A percentile compares a stretch with the other conserved stretches of the same genome.
Conservation (phyloP, 192 early-diverging fungal species). For the Coemansia sp. region DNA sequence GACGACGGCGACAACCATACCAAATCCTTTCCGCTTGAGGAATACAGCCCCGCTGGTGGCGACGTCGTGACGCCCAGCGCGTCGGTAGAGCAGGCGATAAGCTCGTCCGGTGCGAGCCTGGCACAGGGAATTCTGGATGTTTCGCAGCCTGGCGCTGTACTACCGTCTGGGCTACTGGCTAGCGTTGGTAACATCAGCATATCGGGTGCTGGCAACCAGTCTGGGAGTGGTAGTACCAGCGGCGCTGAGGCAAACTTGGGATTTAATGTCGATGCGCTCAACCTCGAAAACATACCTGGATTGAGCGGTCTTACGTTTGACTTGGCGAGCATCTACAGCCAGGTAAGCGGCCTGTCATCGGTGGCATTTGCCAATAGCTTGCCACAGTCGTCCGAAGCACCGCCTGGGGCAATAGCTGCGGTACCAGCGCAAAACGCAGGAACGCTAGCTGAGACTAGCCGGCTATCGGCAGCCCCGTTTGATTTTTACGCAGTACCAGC, state of each 20-base stretch:
- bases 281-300: conserved; percentile 28
- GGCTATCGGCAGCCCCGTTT: not conserved
- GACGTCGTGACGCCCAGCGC: not conserved
- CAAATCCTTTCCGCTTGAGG: not conserved
- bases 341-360: conserved; percentile 27
- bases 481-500: not conserved
- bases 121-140: not conserved
- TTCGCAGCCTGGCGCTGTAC: not conserved
- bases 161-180: conserved; percentile 13
- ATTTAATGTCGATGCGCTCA: conserved; percentile 47
- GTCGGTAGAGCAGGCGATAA: not conserved
- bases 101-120: not conserved
- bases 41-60: not conserved
- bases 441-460: not conserved
- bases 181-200: conserved; percentile 21
- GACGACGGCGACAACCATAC: not conserved
- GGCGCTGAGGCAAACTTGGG: conserved; percentile 17
- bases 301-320: conserved; percentile 43
- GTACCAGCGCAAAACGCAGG: not conserved
- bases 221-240: not conserved
- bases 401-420: not conserved
- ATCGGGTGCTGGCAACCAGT: not conserved
- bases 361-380: not conserved
- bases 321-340: conserved; percentile 37
- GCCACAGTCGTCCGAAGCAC: not conserved